phyloP scores from a whole-genome alignment of 1,284 basidiomycete species.

The Sparassis latifolia region DNA sequence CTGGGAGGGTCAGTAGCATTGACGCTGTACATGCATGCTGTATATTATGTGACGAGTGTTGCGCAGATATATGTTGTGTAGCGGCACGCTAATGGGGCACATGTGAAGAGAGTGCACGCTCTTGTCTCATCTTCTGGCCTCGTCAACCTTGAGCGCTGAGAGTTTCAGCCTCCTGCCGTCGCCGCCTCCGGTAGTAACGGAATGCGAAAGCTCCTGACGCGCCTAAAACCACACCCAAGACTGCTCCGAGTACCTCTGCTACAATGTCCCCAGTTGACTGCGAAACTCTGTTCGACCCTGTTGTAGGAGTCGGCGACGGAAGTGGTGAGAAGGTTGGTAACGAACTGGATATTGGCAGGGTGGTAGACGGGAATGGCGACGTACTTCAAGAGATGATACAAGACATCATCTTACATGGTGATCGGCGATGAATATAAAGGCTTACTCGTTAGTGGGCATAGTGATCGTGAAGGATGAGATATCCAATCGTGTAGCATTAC shows the following conservation, averaged over 20 bases:
- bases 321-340: constrained; percentile 13
- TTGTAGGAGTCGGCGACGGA: constrained; percentile 7
- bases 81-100: background rate
- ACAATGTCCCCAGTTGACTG: constrained; percentile 15
- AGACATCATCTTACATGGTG: background rate
- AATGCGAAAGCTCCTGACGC: constrained; percentile 3
- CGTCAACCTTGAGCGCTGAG: background rate
- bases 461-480: constrained; percentile 21
- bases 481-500: constrained; percentile 16
- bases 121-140: background rate
- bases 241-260: constrained; percentile 17
- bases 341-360: constrained; percentile 11
- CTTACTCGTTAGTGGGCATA: constrained; percentile 17
- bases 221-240: constrained; percentile 13
- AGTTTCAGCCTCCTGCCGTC: constrained; percentile 4
- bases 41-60: constrained; percentile 3
- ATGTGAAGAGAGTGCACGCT: background rate
- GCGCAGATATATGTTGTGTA: background rate
- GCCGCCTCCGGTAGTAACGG: constrained; percentile 8
- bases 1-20: constrained; percentile 23
- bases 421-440: background rate
- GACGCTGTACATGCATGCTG: background rate
- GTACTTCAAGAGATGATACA: constrained; percentile 5
- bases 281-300: background rate
- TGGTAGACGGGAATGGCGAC: constrained; percentile 15